Conservation (phyloP, 306 rosid species). For the Senna tora region DNA sequence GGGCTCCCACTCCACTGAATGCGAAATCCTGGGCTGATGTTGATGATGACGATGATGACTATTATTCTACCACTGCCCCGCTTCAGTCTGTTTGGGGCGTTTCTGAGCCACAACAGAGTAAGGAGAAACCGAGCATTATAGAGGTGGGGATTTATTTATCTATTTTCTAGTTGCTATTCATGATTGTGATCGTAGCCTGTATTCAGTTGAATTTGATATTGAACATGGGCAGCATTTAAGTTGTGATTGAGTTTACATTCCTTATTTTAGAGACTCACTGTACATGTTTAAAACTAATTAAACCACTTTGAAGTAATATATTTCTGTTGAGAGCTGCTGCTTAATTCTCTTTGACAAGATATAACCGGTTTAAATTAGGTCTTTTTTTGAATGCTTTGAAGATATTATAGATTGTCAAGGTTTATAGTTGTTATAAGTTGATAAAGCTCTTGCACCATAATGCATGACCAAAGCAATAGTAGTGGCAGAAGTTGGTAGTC, state of each 20-base stretch:
- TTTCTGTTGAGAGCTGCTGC: background rate
- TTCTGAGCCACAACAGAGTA: constrained; percentile 54
- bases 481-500: background rate
- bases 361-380: background rate
- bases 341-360: background rate
- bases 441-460: background rate
- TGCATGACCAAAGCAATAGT: background rate
- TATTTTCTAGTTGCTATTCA: background rate
- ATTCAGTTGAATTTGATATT: background rate
- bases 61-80: constrained; percentile 74
- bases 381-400: background rate
- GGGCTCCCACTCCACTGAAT: constrained; percentile 82
- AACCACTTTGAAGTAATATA: background rate
- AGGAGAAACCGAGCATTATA: constrained; percentile 47
- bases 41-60: constrained; percentile 90
- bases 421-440: background rate
- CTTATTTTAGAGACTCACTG: background rate
- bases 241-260: background rate
- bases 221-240: background rate
- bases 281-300: background rate
- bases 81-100: constrained; percentile 69
- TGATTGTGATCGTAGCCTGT: background rate
- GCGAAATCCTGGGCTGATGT: constrained; percentile 90
- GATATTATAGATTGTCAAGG: background rate
- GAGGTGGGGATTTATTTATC: constrained; percentile 56